Evolutionary conservation across 768 basidiomycete species (phyloP), one percentile per base, ranked within the genome.

Genomic region (Lactifluus piperatus): DNA sequence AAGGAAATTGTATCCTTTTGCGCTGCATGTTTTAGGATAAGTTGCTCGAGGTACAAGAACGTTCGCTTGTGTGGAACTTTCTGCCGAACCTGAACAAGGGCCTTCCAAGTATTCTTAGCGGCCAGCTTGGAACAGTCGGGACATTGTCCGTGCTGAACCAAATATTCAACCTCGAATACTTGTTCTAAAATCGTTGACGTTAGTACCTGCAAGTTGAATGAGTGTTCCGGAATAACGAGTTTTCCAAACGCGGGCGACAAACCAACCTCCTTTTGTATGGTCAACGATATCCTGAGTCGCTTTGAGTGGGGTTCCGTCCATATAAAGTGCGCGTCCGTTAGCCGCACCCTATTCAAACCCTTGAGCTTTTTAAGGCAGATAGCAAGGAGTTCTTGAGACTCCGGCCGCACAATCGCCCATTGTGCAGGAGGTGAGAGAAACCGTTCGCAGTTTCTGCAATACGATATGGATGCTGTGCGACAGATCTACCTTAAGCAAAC

Each of bases 301-400:
- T 94, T 94, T 39, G 91, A 94, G 74, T 99, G 95, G 3, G 97
- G 97, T 69, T 99, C 97, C 22, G 97, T 99, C 97, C 97, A 99
- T 68, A 98, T 92, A 71, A 98, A 98, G 63, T 93, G 91, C 2
- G 97, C 97, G 62, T 98, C 95, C n/a, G 97, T 94, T 44, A 99
- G 74, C 50, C 95, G 88, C 27, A 98, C 93, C 77, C 92, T 94
- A 67, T 84, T 86, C 24, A 98, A 77, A 2, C 94, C 94, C 69
- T 94, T 95, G 67, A 98, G 83, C 71, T 94, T 95, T 70, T 90
- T 91, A 58, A 99, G 74, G 71, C 97, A 98, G 57, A 98, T 85
- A 3, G 95, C 90, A 32, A 99, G 80, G 26, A 99, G 79, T 69
- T 98, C 94, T 53, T 95, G 76, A 0, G 92, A 95, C 76, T 99